Evolutionary conservation across 1,284 basidiomycete genomes (phyloP).

Genomic region (Macrocystidia cucumis): DNA sequence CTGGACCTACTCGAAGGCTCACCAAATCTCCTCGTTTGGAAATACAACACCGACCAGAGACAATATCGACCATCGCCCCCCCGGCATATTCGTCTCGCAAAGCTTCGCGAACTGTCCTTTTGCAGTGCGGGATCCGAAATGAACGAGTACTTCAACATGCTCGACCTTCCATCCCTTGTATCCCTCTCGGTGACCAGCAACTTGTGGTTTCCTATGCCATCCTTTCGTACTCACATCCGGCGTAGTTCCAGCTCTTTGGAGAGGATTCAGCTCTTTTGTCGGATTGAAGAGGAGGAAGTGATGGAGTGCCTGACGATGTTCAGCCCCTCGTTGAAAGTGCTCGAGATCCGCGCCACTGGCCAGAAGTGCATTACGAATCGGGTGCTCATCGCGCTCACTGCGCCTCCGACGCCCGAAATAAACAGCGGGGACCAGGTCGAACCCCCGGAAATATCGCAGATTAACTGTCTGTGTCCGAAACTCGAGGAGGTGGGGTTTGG

Average conservation of each 20-base stretch:
- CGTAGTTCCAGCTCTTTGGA: slow-evolving; percentile 4
- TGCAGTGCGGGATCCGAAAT: slow-evolving; percentile 3
- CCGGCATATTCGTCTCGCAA: background rate
- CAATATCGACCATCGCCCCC: slow-evolving; percentile 1
- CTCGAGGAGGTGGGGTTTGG: background rate
- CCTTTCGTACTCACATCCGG: slow-evolving; percentile 3
- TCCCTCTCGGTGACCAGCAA: background rate
- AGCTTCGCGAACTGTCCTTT: slow-evolving; percentile 1
- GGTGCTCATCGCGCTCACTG: background rate
- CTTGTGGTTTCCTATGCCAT: slow-evolving; percentile 3
- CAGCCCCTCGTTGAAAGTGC: background rate
- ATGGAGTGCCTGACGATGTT: slow-evolving; percentile 4
- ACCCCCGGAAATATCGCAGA: too few species aligned
- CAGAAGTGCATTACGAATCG: background rate
- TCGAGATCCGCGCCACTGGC: background rate
- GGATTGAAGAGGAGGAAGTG: slow-evolving; percentile 2
- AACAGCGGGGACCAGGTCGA: too few species aligned
- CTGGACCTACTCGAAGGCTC: slow-evolving; percentile 7
- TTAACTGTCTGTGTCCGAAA: background rate
- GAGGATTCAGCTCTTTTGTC: background rate
- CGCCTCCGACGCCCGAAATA: background rate
- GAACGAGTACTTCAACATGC: slow-evolving; percentile 4
- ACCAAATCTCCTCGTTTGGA: slow-evolving; percentile 3
- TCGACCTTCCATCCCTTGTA: slow-evolving; percentile 4
- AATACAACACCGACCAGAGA: background rate